Evolutionary conservation across 2,329 filamentous ascomycete species (phyloP).

Genomic region (Diaporthe vaccinii): DNA sequence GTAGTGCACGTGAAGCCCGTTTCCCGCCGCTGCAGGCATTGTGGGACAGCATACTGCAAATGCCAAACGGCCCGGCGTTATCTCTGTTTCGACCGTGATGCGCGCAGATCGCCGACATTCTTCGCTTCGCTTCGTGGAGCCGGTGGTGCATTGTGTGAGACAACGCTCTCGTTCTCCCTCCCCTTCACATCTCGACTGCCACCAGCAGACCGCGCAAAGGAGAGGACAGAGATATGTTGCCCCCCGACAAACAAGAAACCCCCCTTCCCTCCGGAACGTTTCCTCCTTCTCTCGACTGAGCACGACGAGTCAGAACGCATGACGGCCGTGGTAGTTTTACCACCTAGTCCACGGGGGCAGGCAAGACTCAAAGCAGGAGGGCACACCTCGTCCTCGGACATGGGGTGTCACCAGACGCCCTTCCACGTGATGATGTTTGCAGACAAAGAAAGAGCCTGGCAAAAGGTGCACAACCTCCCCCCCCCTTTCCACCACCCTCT

Average conservation of each 20-base stretch:
- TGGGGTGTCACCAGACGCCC: constrained; percentile 15
- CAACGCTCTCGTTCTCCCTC: neutral
- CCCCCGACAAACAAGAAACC: neutral
- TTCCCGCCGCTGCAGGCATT: constrained; percentile 2
- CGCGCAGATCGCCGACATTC: constrained; percentile 28
- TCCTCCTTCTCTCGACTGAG: constrained; percentile 3
- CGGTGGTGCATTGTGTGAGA: constrained; percentile 21
- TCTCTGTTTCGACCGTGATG: neutral
- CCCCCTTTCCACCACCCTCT: neutral
- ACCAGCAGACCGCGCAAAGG: neutral
- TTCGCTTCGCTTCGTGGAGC: constrained; percentile 4
- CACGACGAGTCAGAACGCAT: constrained; percentile 29
- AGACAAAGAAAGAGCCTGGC: neutral
- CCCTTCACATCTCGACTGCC: neutral
- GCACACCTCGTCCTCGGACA: constrained; percentile 5
- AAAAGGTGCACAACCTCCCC: neutral
- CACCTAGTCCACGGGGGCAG: constrained; percentile 17
- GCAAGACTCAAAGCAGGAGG: constrained; percentile 22
- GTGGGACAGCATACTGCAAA: constrained; percentile 25
- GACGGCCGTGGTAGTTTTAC: neutral
- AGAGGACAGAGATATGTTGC: neutral
- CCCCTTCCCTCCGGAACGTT: constrained; percentile 12
- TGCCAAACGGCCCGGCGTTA: constrained; percentile 16
- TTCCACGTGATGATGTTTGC: constrained; percentile 28
- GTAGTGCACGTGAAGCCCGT: constrained; percentile 22